Evolutionary conservation across 2,329 filamentous ascomycete species (phyloP).

Genomic region (Cladosporium sp.): DNA sequence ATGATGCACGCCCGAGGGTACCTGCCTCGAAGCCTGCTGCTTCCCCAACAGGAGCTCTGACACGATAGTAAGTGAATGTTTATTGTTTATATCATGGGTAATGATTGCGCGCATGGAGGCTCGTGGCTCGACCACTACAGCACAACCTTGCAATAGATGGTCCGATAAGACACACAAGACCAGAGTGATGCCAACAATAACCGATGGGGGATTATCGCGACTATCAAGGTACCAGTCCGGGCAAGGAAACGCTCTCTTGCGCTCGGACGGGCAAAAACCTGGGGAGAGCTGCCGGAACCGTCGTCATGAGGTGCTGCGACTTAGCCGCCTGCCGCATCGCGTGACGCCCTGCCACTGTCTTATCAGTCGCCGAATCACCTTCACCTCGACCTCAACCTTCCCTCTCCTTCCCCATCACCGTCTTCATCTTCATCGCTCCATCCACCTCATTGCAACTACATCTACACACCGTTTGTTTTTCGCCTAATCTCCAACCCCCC

Average conservation of each 20-base stretch:
- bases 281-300: constrained; percentile 5
- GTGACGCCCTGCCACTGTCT: constrained; percentile 14
- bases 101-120: no score
- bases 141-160: neutral
- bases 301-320: constrained; percentile 11
- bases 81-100: no score
- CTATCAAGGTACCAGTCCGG: neutral
- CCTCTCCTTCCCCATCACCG: constrained; percentile 36
- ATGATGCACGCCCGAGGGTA: neutral
- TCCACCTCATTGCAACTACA: constrained; percentile 19
- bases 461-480: constrained; percentile 35
- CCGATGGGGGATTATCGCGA: neutral
- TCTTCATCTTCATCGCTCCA: constrained; percentile 15
- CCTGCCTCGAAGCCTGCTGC: no score
- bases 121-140: neutral
- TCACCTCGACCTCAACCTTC: constrained; percentile 16
- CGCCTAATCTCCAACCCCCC: constrained; percentile 10
- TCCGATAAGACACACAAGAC: no score
- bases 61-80: neutral
- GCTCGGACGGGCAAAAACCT: neutral
- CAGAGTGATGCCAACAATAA: no score
- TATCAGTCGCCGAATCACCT: constrained; percentile 12
- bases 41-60: neutral
- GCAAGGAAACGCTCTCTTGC: no score
- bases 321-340: constrained; percentile 3